Evolutionary conservation across 805 yeast species (phyloP).

Genomic region (Myxozyma vanderwaltii): DNA sequence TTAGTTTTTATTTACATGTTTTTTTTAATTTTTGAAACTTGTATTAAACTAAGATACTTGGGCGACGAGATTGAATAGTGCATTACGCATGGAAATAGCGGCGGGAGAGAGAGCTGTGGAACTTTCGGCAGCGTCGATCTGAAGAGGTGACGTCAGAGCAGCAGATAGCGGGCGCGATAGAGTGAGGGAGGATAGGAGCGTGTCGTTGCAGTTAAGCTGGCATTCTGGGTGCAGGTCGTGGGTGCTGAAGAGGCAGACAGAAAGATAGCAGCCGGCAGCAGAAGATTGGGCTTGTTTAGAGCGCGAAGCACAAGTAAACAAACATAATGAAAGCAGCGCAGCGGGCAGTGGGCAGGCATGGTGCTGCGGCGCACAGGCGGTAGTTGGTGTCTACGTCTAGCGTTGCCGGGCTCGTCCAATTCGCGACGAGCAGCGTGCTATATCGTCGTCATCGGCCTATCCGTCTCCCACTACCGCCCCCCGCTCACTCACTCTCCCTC

Average conservation of each 20-base stretch:
- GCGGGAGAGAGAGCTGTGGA: background rate
- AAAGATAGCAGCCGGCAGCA: no score
- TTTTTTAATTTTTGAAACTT: background rate
- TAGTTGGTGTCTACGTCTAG: slow-evolving; percentile 13
- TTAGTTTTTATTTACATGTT: slow-evolving; percentile 29
- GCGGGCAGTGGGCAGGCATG: background rate
- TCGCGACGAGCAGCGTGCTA: background rate
- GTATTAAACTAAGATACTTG: no score
- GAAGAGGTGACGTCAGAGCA: background rate
- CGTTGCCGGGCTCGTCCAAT: background rate
- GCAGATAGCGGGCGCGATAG: background rate
- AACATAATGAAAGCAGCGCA: background rate
- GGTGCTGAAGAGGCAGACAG: no score
- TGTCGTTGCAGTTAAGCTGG: no score
- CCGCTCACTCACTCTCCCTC: background rate
- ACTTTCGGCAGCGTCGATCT: slow-evolving; percentile 7
- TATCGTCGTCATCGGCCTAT: background rate
- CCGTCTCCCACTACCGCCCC: background rate
- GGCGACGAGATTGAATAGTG: background rate
- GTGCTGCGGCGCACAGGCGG: slow-evolving; percentile 4
- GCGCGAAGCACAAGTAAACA: background rate
- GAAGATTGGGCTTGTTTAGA: no score
- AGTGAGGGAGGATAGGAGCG: no score
- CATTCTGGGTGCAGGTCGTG: no score
- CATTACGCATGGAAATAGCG: background rate